Conservation (phyloP, 2,329 filamentous ascomycete species). For the Neoscytalidium dimidiatum region DNA sequence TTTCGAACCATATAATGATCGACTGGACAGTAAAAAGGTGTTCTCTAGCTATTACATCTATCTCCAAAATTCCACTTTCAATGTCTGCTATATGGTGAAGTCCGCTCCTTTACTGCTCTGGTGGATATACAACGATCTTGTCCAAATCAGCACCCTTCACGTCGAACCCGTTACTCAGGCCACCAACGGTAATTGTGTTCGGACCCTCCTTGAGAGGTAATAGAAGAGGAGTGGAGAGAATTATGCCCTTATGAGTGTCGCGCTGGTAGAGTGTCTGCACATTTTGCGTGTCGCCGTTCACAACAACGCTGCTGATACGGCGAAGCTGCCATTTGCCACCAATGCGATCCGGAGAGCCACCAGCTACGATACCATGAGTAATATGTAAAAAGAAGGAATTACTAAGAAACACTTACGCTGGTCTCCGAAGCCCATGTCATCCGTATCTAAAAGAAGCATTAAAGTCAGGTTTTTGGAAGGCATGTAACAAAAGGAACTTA, state of each 20-base stretch:
- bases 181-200: slow-evolving; percentile 61
- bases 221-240: slow-evolving; percentile 59
- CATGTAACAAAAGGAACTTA: neutral
- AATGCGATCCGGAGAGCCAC: slow-evolving; percentile 61
- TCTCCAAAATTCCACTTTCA: too few species aligned
- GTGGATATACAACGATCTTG: slow-evolving; percentile 61
- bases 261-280: slow-evolving; percentile 56
- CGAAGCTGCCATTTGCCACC: slow-evolving; percentile 61
- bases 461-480: neutral
- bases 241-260: slow-evolving; percentile 61
- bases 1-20: too few species aligned
- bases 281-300: slow-evolving; percentile 54
- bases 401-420: slow-evolving; percentile 32
- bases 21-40: too few species aligned
- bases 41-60: too few species aligned
- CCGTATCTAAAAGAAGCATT: slow-evolving; percentile 41
- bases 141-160: slow-evolving; percentile 62
- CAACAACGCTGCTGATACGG: slow-evolving; percentile 61
- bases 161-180: slow-evolving; percentile 58
- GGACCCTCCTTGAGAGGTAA: slow-evolving; percentile 56
- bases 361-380: slow-evolving; percentile 34
- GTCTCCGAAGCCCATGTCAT: slow-evolving; percentile 62
- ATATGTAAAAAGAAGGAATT: neutral
- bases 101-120: slow-evolving; percentile 50
- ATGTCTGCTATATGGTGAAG: too few species aligned